These are phyloP conservation scores for Cynanchum wilfordii DNA, from an alignment of 257 asterid genomes.

Conservation along the genomic window DNA sequence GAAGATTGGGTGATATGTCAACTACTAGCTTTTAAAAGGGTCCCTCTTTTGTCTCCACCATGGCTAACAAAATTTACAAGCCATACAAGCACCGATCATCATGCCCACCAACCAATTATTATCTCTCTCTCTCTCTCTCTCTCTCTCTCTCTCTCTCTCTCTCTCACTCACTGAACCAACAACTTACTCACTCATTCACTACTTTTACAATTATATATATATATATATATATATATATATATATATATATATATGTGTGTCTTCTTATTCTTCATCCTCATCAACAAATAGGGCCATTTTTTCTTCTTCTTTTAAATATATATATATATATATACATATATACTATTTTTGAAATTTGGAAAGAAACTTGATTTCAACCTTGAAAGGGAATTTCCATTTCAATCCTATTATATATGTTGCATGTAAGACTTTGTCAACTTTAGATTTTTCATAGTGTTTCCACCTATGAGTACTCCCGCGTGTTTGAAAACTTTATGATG, in stretches of 20 bases:
- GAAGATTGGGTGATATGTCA: conserved; percentile 21
- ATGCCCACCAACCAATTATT: conserved; percentile 21
- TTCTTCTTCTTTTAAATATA: no score
- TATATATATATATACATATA: no score
- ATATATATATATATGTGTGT: no score
- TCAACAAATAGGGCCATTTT: not conserved
- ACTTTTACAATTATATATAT: no score
- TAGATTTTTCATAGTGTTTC: not conserved
- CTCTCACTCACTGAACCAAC: not conserved
- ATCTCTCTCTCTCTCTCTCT: conserved; percentile 1
- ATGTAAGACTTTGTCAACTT: not conserved
- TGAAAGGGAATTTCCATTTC: not conserved
- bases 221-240: no score
- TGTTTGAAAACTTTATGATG: no score
- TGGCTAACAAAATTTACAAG: conserved; percentile 16
- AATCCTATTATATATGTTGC: not conserved
- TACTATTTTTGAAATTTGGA: not conserved
- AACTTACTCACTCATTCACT: not conserved
- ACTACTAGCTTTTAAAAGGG: conserved; percentile 25
- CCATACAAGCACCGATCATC: conserved; percentile 15
- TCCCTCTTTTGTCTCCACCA: conserved; percentile 25
- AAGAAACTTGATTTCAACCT: not conserved
- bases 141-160: not conserved
- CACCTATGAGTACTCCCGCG: no score
- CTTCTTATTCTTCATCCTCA: not conserved